Percentiles rank a stretch among this genome's conserved stretches.
These are phyloP conservation scores for Tetrapisispora iriomotensis DNA, from an alignment of 805 yeast species.

Conservation along the genomic window DNA sequence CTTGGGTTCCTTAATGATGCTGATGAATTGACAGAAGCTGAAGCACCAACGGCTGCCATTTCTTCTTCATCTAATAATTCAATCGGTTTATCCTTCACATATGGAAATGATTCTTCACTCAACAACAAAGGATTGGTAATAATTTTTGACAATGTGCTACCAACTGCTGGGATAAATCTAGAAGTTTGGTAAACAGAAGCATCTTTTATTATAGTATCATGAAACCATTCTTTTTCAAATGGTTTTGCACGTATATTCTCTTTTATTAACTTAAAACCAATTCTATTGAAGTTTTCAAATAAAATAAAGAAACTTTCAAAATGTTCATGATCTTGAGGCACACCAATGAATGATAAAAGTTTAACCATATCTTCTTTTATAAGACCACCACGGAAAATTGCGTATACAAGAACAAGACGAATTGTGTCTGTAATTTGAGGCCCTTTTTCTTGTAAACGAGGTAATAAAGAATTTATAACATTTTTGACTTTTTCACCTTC, in stretches of 20 bases:
- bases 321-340: slow-evolving; percentile 32
- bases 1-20: slow-evolving; percentile 58
- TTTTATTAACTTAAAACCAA: slow-evolving; percentile 51
- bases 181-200: slow-evolving; percentile 45
- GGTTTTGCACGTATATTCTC: slow-evolving; percentile 33
- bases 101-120: slow-evolving; percentile 57
- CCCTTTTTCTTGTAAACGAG: slow-evolving; percentile 39
- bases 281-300: slow-evolving; percentile 44
- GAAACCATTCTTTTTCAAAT: slow-evolving; percentile 42
- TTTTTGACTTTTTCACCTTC: slow-evolving; percentile 55
- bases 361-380: slow-evolving; percentile 64
- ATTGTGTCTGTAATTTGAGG: slow-evolving; percentile 57
- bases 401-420: slow-evolving; percentile 65
- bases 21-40: slow-evolving; percentile 29
- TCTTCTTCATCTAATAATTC: slow-evolving; percentile 32
- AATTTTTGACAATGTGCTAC: slow-evolving; percentile 44
- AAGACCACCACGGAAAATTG: slow-evolving; percentile 73
- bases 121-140: slow-evolving; percentile 39
- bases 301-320: slow-evolving; percentile 40
- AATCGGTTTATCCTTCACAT: slow-evolving; percentile 63
- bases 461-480: slow-evolving; percentile 53
- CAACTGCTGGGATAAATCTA: slow-evolving; percentile 62
- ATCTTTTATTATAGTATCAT: slow-evolving; percentile 37
- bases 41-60: slow-evolving; percentile 24
- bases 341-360: slow-evolving; percentile 46